These are phyloP conservation scores for Micractinium sp. DNA, from an alignment of 139 green algal genomes.

Conservation along the genomic window DNA sequence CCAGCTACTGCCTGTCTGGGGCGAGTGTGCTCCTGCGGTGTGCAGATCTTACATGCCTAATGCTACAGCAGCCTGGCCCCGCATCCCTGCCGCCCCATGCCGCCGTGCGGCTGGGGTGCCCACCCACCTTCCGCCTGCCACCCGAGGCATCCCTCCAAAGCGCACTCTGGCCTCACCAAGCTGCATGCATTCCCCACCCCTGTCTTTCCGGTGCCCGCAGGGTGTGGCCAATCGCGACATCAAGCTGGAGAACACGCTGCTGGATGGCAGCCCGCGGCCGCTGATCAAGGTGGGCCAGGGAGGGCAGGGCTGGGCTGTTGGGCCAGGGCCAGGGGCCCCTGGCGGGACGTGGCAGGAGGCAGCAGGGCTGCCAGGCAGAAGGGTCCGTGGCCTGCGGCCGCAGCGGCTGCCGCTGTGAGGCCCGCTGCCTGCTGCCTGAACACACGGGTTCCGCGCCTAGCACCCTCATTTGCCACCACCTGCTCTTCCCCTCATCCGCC, in stretches of 20 bases:
- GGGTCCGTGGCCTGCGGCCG: too few species aligned
- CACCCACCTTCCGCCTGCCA: too few species aligned
- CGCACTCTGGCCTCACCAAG: neutral
- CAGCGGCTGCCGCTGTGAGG: neutral
- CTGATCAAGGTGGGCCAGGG: constrained; percentile 93
- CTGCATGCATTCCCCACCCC: neutral
- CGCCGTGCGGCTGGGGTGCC: too few species aligned
- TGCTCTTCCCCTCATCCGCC: neutral
- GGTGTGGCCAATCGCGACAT: constrained; percentile 92
- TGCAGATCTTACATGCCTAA: too few species aligned
- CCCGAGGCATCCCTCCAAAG: neutral
- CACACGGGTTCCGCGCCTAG: neutral
- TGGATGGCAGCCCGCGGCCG: constrained; percentile 84
- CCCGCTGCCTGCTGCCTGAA: neutral
- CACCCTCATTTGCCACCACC: neutral
- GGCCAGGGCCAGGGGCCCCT: too few species aligned
- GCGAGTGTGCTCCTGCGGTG: too few species aligned
- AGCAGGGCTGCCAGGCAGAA: too few species aligned
- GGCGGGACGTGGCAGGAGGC: too few species aligned
- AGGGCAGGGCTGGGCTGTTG: neutral
- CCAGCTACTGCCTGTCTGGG: too few species aligned
- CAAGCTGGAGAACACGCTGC: constrained; percentile 98
- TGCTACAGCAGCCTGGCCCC: too few species aligned
- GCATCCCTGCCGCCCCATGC: too few species aligned
- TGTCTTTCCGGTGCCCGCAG: constrained; percentile 32